phyloP scores from a whole-genome alignment of 2,329 filamentous ascomycete genomes.

The Trichoderma polysporum region DNA sequence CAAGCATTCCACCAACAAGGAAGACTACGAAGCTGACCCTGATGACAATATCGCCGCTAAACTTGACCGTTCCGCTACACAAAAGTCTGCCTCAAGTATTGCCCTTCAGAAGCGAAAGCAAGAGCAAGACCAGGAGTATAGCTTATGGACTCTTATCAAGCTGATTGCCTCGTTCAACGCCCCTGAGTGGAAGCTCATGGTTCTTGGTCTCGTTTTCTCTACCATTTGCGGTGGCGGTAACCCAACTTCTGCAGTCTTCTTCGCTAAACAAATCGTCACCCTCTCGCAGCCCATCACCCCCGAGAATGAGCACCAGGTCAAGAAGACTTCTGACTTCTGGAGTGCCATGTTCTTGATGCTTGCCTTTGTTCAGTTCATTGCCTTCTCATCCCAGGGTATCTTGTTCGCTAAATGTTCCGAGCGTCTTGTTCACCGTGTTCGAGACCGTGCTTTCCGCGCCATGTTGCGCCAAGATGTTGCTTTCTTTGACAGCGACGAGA shows the following conservation, averaged over 20 bases:
- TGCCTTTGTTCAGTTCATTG: constrained; percentile 69
- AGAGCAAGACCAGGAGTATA: constrained; percentile 59
- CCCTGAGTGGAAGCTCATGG: constrained; percentile 69
- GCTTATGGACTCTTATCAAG: constrained; percentile 73
- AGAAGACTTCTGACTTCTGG: constrained; percentile 81
- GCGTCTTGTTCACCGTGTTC: constrained; percentile 78
- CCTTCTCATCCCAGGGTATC: constrained; percentile 67
- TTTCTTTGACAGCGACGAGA: constrained; percentile 89
- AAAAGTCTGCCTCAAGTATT: constrained; percentile 67
- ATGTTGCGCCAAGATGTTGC: constrained; percentile 91
- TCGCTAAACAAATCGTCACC: constrained; percentile 81
- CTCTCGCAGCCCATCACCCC: constrained; percentile 56
- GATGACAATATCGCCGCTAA: constrained; percentile 62
- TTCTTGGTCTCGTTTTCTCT: constrained; percentile 71
- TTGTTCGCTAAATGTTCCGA: constrained; percentile 84
- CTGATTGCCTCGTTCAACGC: constrained; percentile 80
- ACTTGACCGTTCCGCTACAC: constrained; percentile 55
- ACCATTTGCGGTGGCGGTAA: constrained; percentile 80
- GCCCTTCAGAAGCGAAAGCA: constrained; percentile 57
- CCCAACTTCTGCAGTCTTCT: constrained; percentile 69
- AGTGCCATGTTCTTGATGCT: constrained; percentile 86
- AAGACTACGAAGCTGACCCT: constrained; percentile 52
- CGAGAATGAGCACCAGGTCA: constrained; percentile 57
- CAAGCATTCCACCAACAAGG: constrained; percentile 43
- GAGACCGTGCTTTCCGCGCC: constrained; percentile 77